Conservation (phyloP, 2,329 filamentous ascomycete species). For the Blastomyces silverae region DNA sequence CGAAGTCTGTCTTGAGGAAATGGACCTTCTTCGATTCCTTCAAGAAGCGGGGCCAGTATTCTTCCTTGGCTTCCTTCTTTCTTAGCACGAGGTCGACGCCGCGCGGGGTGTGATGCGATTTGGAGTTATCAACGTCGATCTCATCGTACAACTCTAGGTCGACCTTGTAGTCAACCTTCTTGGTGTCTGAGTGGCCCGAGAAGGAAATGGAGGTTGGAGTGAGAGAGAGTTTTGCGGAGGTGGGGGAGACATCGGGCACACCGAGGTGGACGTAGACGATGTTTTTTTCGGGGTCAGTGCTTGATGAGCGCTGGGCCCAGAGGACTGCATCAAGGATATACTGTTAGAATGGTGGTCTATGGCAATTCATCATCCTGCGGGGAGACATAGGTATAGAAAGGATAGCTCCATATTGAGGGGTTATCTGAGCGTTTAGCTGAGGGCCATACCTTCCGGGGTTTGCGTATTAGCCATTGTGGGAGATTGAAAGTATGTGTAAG, state of each 20-base stretch:
- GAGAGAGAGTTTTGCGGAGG: constrained; percentile 73
- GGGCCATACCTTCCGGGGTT: constrained; percentile 41
- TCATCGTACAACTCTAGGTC: constrained; percentile 83
- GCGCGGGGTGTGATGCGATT: constrained; percentile 80
- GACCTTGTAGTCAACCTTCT: constrained; percentile 81
- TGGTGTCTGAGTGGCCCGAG: constrained; percentile 71
- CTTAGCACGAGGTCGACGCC: constrained; percentile 84
- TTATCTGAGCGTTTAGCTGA: neutral
- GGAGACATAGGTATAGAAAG: neutral
- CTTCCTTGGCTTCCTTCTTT: constrained; percentile 93
- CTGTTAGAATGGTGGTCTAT: neutral
- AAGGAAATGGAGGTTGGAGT: constrained; percentile 72
- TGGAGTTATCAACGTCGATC: constrained; percentile 78
- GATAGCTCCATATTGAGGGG: neutral
- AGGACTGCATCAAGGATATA: constrained; percentile 55
- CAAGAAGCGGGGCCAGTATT: constrained; percentile 92
- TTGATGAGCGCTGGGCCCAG: constrained; percentile 95
- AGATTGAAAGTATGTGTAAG: constrained; percentile 17
- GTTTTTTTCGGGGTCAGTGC: constrained; percentile 75
- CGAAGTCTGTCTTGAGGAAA: constrained; percentile 97
- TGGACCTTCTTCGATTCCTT: constrained; percentile 86
- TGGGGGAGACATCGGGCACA: constrained; percentile 72
- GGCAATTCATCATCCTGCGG: neutral
- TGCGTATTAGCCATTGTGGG: constrained; percentile 31
- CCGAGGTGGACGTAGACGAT: constrained; percentile 89